Evolutionary conservation across 805 yeast species (phyloP), one percentile per base, ranked within the genome.

Genomic region (Sugiyamaella chiloensis): DNA sequence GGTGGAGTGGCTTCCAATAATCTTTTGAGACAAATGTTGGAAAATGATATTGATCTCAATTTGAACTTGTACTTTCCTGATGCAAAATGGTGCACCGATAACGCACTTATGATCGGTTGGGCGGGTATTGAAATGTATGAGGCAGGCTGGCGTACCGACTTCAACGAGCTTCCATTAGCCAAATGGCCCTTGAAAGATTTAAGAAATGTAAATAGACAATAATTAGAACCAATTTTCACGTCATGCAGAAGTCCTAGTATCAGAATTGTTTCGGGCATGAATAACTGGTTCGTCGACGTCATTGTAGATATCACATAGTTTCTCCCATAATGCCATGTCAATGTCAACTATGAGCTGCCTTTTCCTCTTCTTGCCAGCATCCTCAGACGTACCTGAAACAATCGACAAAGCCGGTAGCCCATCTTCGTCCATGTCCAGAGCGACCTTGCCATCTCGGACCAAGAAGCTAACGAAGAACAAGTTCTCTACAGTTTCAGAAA

Each of bases 31-130:
- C 12, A 35, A 4, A 42, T 51, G 58, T 71, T 58, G 47, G 64
- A n/a, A 56, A 61, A 36, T 2, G 24, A 24, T 1, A 48, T 60
- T 20, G 44, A 45, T 3, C 46, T 42, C 2, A 8, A 42, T 16
- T 43, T 60, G 4, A n/a, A 52, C 1, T 78, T 81, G 40, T 78
- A 78, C 54, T 87, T 81, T 57, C 96, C 97, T 0, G 80, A 78
- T 17, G 69, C 81, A 2, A 66, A 73, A 1, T 68, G 89, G 51
- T 93, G 99, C 61, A 88, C 97, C 0, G 99, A 93, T 60, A 93
- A 93, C 64, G 96, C 97, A 0, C 79, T 88, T 1, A 93, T 93
- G 99, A 93, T 93, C 44, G 99, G 96, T 1, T 87, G 95, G 81
- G 96, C 98, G 0, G 99, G 97, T 0, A 87, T 91, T 6, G 96